Percentiles rank a stretch among this genome's conserved stretches.
phyloP scores from a whole-genome alignment of 495 filamentous ascomycete genomes.

The Annulohypoxylon moriforme region DNA sequence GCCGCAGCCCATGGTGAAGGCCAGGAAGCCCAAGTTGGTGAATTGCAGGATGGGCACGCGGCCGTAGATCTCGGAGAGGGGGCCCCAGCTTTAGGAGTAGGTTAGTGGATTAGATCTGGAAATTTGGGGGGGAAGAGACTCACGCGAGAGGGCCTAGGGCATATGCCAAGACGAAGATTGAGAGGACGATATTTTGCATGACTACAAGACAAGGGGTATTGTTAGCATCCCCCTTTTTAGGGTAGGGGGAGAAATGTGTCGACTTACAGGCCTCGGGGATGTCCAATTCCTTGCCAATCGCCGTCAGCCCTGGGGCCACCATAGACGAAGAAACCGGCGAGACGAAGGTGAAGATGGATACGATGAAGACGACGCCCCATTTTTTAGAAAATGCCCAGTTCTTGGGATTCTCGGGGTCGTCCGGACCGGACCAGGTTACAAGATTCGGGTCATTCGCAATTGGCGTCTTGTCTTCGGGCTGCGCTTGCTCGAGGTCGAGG shows the following conservation, averaged over 20 bases:
- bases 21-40: constrained; percentile 63
- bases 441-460: constrained; percentile 44
- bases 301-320: constrained; percentile 72
- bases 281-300: constrained; percentile 68
- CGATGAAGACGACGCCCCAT: constrained; percentile 71
- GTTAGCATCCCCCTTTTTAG: background rate
- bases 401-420: constrained; percentile 70
- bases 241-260: background rate
- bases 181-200: constrained; percentile 69
- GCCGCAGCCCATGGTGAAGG: constrained; percentile 69
- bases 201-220: constrained; percentile 44
- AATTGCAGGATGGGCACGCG: constrained; percentile 65
- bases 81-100: constrained; percentile 59
- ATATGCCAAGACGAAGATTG: constrained; percentile 81
- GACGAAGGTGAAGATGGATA: constrained; percentile 74
- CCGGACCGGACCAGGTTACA: constrained; percentile 57
- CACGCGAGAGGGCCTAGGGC: constrained; percentile 53
- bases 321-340: constrained; percentile 75
- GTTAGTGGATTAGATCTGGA: constrained; percentile 60
- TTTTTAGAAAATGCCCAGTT: constrained; percentile 68
- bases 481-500: constrained; percentile 41
- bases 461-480: constrained; percentile 32
- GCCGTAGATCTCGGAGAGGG: constrained; percentile 73
- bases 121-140: constrained; percentile 38
- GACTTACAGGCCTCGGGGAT: constrained; percentile 61